phyloP scores from a whole-genome alignment of 2,329 filamentous ascomycete species.

The Verticillium nonalfalfae region DNA sequence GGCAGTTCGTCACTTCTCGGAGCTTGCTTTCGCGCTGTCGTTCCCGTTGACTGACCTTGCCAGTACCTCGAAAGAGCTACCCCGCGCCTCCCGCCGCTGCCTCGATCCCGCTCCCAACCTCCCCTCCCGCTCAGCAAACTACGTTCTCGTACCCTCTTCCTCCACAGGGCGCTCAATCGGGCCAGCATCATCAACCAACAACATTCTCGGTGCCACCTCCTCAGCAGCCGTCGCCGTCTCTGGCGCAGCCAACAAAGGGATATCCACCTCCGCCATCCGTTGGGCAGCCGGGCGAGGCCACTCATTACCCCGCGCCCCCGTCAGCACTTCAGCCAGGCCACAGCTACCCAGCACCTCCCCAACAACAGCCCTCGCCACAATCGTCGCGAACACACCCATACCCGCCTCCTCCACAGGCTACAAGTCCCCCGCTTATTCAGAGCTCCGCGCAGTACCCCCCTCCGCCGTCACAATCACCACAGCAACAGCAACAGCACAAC shows the following conservation, averaged over 20 bases:
- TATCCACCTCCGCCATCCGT: slow-evolving; percentile 22
- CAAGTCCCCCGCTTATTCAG: neutral
- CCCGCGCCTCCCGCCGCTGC: slow-evolving; percentile 29
- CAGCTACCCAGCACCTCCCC: slow-evolving; percentile 22
- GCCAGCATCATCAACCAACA: slow-evolving; percentile 1
- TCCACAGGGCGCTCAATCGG: slow-evolving; percentile 18
- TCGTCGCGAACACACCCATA: slow-evolving; percentile 18
- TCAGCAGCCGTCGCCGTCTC: slow-evolving; percentile 16
- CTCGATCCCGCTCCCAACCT: slow-evolving; percentile 38
- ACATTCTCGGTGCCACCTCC: slow-evolving; percentile 22
- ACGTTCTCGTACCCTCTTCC: slow-evolving; percentile 39
- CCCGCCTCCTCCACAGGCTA: slow-evolving; percentile 16
- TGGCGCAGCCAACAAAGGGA: neutral
- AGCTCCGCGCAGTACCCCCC: slow-evolving; percentile 19
- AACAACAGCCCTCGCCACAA: slow-evolving; percentile 23
- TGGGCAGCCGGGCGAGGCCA: neutral
- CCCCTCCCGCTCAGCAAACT: slow-evolving; percentile 37
- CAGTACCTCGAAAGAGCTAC: slow-evolving; percentile 26
- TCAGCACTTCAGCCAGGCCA: slow-evolving; percentile 12
- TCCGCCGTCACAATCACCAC: slow-evolving; percentile 15
- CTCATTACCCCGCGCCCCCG: slow-evolving; percentile 6
- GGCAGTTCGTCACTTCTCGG: neutral
- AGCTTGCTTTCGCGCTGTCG: neutral
- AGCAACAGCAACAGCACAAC: slow-evolving; percentile 18
- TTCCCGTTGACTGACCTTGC: slow-evolving; percentile 5